Percentiles rank a stretch among this genome's conserved stretches.
These are phyloP conservation scores for Tulasnella sp. DNA, from an alignment of 768 basidiomycete genomes.

Conservation along the genomic window DNA sequence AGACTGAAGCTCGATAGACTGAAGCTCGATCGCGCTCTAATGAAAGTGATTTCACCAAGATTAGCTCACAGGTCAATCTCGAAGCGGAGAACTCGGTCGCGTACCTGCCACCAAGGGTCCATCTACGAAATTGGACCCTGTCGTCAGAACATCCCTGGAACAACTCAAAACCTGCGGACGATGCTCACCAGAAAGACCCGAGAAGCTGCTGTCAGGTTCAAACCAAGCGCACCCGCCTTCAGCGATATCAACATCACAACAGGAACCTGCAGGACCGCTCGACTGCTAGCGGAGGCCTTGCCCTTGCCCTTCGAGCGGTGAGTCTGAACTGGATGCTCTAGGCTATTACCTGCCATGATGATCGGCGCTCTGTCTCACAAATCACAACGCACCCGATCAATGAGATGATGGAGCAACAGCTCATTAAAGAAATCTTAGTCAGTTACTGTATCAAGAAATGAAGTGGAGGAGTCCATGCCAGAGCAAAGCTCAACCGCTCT, in stretches of 20 bases:
- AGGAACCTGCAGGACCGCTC: constrained; percentile 33
- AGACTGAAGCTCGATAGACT: too few relatives aligned
- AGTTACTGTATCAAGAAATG: too few relatives aligned
- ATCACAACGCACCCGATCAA: too few relatives aligned
- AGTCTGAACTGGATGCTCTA: constrained; percentile 6
- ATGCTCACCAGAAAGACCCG: constrained; percentile 43
- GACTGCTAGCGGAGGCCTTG: not conserved
- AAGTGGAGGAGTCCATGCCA: too few relatives aligned
- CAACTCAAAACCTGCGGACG: too few relatives aligned
- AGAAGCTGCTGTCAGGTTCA: constrained; percentile 84
- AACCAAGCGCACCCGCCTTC: constrained; percentile 76
- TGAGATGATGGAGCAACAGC: too few relatives aligned
- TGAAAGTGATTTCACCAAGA: not conserved
- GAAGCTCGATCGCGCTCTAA: constrained; percentile 20
- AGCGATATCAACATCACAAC: constrained; percentile 80
- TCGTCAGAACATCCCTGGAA: too few relatives aligned
- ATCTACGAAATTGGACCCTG: constrained; percentile 13
- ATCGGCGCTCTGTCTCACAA: too few relatives aligned
- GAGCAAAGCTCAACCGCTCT: too few relatives aligned
- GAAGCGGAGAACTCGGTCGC: not conserved
- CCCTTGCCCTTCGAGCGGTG: constrained; percentile 16
- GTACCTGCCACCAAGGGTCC: constrained; percentile 23
- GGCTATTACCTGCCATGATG: too few relatives aligned
- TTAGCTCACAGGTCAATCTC: not conserved
- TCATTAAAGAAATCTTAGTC: too few relatives aligned